Evolutionary conservation across 2,329 filamentous ascomycete genomes (phyloP).

Genomic region (Fusarium sororula): DNA sequence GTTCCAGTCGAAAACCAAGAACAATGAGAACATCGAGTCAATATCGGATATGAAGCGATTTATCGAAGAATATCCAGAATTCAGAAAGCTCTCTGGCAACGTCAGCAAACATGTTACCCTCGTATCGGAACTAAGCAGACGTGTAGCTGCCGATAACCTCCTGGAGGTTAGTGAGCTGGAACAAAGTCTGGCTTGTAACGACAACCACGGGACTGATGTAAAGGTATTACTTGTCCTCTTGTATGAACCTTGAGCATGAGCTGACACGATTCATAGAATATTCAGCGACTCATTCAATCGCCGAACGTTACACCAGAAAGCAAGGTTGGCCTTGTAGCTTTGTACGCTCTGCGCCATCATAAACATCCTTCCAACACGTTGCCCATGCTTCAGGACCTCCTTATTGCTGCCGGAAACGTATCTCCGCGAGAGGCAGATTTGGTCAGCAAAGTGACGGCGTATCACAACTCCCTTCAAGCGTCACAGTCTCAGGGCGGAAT

Average conservation of each 20-base stretch:
- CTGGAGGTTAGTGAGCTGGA: conserved; percentile 98
- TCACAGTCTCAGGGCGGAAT: conserved; percentile 80
- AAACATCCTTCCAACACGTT: conserved; percentile 86
- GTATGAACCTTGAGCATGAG: background rate
- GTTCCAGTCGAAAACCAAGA: conserved; percentile 98
- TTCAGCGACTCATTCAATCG: conserved; percentile 87
- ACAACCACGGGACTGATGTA: conserved; percentile 91
- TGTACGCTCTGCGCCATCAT: conserved; percentile 95
- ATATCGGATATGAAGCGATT: conserved; percentile 99
- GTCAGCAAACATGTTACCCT: conserved; percentile 98
- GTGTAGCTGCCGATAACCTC: conserved; percentile 84
- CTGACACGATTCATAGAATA: conserved; percentile 61
- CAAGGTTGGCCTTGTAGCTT: conserved; percentile 88
- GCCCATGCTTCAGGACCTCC: conserved; percentile 84
- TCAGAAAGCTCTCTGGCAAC: conserved; percentile 94
- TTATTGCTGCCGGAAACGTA: conserved; percentile 84
- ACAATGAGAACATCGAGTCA: conserved; percentile 93
- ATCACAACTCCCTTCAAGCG: conserved; percentile 86
- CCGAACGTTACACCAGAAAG: conserved; percentile 79
- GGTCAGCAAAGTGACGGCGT: conserved; percentile 82
- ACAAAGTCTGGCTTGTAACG: conserved; percentile 95
- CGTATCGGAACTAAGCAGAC: conserved; percentile 89
- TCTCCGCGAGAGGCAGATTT: conserved; percentile 78
- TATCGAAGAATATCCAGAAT: conserved; percentile 98
- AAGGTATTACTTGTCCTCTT: conserved; percentile 65